Conservation (phyloP, 371 early-diverging fungal species). For the Actinomucor elegans region DNA sequence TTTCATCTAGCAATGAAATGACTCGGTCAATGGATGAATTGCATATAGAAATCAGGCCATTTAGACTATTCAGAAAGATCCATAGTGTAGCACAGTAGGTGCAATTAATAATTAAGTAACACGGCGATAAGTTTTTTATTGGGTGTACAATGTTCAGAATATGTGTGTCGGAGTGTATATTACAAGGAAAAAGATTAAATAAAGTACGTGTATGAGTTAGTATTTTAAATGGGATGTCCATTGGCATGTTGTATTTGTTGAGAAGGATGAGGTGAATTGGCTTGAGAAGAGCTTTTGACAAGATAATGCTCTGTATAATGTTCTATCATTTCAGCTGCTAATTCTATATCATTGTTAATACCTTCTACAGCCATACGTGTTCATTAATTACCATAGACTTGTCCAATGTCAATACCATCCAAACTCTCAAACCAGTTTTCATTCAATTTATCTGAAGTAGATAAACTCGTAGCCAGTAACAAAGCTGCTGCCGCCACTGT, state of each 20-base stretch:
- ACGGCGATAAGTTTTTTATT: too few relatives aligned
- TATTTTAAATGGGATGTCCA: too few relatives aligned
- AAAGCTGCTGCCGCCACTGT: slow-evolving; percentile 42
- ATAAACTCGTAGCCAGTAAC: slow-evolving; percentile 27
- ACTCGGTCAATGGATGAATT: background rate
- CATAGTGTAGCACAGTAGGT: too few relatives aligned
- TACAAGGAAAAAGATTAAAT: too few relatives aligned
- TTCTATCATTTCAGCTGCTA: slow-evolving; percentile 41
- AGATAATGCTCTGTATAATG: slow-evolving; percentile 28
- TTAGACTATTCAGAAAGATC: too few relatives aligned
- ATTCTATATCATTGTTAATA: slow-evolving; percentile 10
- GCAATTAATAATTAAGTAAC: too few relatives aligned
- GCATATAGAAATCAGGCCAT: background rate
- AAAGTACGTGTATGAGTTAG: too few relatives aligned
- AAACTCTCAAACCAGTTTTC: slow-evolving; percentile 28
- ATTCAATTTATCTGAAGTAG: slow-evolving; percentile 14
- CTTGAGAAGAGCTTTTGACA: slow-evolving; percentile 16
- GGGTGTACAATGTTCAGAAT: too few relatives aligned
- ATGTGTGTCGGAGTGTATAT: too few relatives aligned
- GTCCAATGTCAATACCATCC: slow-evolving; percentile 27
- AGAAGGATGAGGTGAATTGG: slow-evolving; percentile 21
- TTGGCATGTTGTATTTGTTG: slow-evolving; percentile 14
- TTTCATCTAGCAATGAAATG: too few relatives aligned
- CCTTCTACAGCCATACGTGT: background rate
- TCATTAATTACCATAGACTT: slow-evolving; percentile 25